Conservation (phyloP, 208 protist species). For the Leptomonas pyrrhocoris region DNA sequence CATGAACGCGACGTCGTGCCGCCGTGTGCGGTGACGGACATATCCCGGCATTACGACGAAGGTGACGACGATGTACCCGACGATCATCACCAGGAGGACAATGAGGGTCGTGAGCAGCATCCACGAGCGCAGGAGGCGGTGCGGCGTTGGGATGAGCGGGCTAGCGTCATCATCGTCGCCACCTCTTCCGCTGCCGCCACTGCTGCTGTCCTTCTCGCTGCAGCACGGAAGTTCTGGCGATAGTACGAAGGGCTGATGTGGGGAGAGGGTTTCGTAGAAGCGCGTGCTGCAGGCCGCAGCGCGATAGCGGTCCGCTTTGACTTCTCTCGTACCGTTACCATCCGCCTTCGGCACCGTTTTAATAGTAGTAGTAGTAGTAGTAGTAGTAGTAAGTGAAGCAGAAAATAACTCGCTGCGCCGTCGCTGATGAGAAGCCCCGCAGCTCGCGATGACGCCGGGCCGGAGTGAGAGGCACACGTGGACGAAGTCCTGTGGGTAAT, state of each 20-base stretch:
- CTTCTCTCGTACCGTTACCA: neutral
- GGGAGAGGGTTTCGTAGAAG: conserved; percentile 12
- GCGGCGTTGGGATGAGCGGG: neutral
- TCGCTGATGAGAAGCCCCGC: neutral
- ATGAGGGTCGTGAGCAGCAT: conserved; percentile 16
- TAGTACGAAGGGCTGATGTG: neutral
- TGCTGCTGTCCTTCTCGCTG: neutral
- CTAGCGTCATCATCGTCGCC: neutral
- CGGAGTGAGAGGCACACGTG: conserved; percentile 44
- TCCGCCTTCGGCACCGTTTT: neutral
- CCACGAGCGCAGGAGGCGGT: conserved; percentile 8
- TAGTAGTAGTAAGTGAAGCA: too few relatives aligned
- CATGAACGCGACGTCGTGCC: neutral
- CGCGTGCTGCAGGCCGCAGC: conserved; percentile 2
- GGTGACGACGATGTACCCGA: conserved; percentile 1
- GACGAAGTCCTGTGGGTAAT: conserved; percentile 38
- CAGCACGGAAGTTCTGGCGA: conserved; percentile 1
- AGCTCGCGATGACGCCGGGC: conserved; percentile 18
- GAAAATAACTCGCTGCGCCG: neutral
- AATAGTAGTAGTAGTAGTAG: too few relatives aligned
- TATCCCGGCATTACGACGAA: conserved; percentile 12
- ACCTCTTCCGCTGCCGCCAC: neutral
- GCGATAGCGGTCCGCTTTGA: neutral
- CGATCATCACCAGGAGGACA: conserved; percentile 1
- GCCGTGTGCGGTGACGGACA: conserved; percentile 6